Evolutionary conservation across 2,329 filamentous ascomycete species (phyloP), one percentile per base, ranked within the genome.

Genomic region (Sarocladium kiliense): DNA sequence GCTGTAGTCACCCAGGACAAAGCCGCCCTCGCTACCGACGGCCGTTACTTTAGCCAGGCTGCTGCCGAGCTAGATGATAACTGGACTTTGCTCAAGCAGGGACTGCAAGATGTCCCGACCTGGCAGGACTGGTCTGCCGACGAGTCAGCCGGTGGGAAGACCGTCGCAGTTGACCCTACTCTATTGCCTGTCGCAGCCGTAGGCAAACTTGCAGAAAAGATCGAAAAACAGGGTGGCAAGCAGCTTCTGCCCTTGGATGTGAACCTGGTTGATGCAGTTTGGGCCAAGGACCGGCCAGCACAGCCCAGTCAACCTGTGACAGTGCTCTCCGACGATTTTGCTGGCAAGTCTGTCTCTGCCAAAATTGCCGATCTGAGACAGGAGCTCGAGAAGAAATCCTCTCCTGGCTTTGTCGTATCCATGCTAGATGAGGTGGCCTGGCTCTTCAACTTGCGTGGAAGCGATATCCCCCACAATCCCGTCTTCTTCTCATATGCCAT

Each of bases 401-500:
- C 86, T 5, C 81, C 86, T 18, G 93, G 90, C 1, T 91, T 97
- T 62, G 85, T 97, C 50, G 84, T 97, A 45, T 97, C 92, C 5
- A 92, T 95, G 86, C 82, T 99, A 42, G 94, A 99, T 65, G 94
- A 99, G 71, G 85, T 97, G 63, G 94, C 94, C 11, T 99, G 94
- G 94, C 79, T 99, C n/a, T 97, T 97, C 77, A 99, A 99, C 72
- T 75, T 99, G 50, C 86, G 94, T 62, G 94, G 94, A 63, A 94
- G 81, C 69, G 94, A 97, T 68, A 97, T 99, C 61, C 90, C 91
- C 0, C 99, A 94, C 75, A 99, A 99, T 67, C 94, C 94, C 0
- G 94, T 99, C 51, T 97, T 99, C 77, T 97, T 97, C 73, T 94
- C 93, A 16, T 99, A 97, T 65, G 93, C 93, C 44, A 81, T 94